A percentile compares a stretch with the other conserved stretches of the same genome.
These are phyloP conservation scores for Podospora comata DNA, from an alignment of 495 filamentous ascomycete genomes.

Conservation along the genomic window DNA sequence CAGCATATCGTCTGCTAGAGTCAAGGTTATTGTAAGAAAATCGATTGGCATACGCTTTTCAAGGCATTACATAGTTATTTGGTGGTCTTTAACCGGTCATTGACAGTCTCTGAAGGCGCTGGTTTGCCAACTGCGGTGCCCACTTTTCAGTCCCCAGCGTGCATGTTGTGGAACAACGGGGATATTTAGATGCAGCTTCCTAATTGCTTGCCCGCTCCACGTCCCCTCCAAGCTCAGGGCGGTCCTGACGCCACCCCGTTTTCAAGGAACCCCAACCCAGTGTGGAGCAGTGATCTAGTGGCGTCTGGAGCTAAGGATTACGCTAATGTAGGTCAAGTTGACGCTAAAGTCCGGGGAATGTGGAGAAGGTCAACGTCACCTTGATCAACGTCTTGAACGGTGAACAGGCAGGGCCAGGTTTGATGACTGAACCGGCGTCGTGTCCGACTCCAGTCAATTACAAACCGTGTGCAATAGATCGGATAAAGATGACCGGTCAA, in stretches of 20 bases:
- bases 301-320: not conserved
- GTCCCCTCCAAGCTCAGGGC: not conserved
- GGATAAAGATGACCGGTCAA: constrained; percentile 11
- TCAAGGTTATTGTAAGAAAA: too few species aligned
- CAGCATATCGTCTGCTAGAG: too few species aligned
- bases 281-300: not conserved
- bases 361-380: not conserved
- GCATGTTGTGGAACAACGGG: not conserved
- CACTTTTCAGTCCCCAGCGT: not conserved
- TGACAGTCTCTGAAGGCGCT: too few species aligned
- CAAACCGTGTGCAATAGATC: not conserved
- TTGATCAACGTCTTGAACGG: not conserved
- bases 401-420: not conserved
- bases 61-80: too few species aligned
- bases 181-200: not conserved
- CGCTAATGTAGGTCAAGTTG: constrained; percentile 1
- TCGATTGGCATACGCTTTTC: too few species aligned
- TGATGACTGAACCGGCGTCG: not conserved
- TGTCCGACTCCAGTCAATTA: not conserved
- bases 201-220: not conserved
- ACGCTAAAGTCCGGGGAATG: not conserved
- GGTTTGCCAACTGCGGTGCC: not conserved
- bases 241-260: not conserved
- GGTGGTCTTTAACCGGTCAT: too few species aligned
- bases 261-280: not conserved